phyloP scores from a whole-genome alignment of 2,329 filamentous ascomycete species.

The Botrytis elliptica region DNA sequence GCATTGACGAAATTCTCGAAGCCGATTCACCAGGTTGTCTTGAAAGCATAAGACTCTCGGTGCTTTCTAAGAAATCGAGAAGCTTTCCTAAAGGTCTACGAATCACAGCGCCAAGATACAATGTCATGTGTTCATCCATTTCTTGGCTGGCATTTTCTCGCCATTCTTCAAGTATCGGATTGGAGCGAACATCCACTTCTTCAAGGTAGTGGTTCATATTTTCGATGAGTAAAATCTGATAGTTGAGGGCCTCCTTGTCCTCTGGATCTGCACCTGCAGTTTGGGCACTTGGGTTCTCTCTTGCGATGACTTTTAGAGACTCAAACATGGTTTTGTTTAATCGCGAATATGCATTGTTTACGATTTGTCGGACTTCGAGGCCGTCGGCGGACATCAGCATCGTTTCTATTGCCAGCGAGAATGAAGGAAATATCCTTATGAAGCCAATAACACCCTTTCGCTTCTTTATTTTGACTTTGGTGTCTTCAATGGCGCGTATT shows the following conservation, averaged over 20 bases:
- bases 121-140: slow-evolving; percentile 79
- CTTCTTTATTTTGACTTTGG: slow-evolving; percentile 98
- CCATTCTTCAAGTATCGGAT: slow-evolving; percentile 80
- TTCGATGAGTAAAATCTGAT: slow-evolving; percentile 94
- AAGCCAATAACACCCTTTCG: slow-evolving; percentile 95
- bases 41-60: slow-evolving; percentile 66
- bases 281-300: slow-evolving; percentile 57
- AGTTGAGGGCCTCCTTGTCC: slow-evolving; percentile 95
- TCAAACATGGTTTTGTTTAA: slow-evolving; percentile 97
- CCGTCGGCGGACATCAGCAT: slow-evolving; percentile 66
- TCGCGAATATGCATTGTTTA: slow-evolving; percentile 84
- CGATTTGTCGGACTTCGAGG: slow-evolving; percentile 68
- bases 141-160: slow-evolving; percentile 74
- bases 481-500: slow-evolving; percentile 93
- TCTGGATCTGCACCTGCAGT: slow-evolving; percentile 62
- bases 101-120: slow-evolving; percentile 87
- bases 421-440: slow-evolving; percentile 88
- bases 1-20: slow-evolving; percentile 69
- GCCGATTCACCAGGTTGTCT: slow-evolving; percentile 59
- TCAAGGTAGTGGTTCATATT: slow-evolving; percentile 99
- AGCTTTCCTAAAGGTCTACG: slow-evolving; percentile 85
- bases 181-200: slow-evolving; percentile 73
- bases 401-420: slow-evolving; percentile 78
- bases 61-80: slow-evolving; percentile 86
- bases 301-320: slow-evolving; percentile 89